phyloP scores from a whole-genome alignment of 2,329 filamentous ascomycete species.

The Mycosphaerella sp. region DNA sequence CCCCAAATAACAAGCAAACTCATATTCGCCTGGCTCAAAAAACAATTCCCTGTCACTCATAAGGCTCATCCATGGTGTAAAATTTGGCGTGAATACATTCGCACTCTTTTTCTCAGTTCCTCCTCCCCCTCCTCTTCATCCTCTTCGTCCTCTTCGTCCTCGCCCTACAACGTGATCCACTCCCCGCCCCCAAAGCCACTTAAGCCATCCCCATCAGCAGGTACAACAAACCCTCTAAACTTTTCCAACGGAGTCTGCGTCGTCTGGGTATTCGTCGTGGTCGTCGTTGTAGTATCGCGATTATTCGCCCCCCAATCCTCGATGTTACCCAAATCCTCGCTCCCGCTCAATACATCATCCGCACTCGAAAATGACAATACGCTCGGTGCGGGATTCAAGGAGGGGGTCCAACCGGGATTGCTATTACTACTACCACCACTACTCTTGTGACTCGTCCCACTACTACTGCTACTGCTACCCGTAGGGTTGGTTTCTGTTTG shows the following conservation, averaged over 20 bases:
- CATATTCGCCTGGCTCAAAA: too few relatives aligned
- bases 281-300: too few relatives aligned
- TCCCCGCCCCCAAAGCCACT: conserved; percentile 23
- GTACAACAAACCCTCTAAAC: conserved; percentile 23
- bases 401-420: conserved; percentile 10
- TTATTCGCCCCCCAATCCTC: conserved; percentile 17
- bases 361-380: conserved; percentile 26
- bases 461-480: background rate
- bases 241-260: conserved; percentile 12
- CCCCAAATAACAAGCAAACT: too few relatives aligned
- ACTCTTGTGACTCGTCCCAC: conserved; percentile 7
- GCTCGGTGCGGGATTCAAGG: conserved; percentile 16
- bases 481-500: conserved; percentile 24
- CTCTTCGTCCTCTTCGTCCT: conserved; percentile 14
- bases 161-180: conserved; percentile 3
- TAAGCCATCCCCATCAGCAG: conserved; percentile 24
- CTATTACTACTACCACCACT: background rate
- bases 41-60: too few relatives aligned
- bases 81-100: too few relatives aligned
- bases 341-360: conserved; percentile 21
- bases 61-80: too few relatives aligned
- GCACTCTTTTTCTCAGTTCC: background rate
- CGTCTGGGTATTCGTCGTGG: background rate
- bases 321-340: conserved; percentile 19
- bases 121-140: background rate